Evolutionary conservation across 192 early-diverging fungal genomes (phyloP), one percentile per base, ranked within the genome.

Genomic region (Entrophospora sp.): DNA sequence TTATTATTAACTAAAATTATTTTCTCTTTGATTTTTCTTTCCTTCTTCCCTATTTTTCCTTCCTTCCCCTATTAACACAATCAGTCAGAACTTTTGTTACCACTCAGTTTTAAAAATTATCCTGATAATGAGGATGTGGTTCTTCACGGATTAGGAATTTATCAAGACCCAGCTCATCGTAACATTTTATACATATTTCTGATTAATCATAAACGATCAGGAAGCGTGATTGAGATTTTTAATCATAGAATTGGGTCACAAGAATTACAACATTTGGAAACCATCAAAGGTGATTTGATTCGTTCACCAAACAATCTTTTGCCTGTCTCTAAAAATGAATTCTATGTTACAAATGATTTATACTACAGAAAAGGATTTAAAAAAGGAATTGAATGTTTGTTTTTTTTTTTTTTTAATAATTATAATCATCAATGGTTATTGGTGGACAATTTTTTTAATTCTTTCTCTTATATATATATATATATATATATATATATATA

Each of bases 261-360:
- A 22, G 67, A 60, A 22, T 67, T 83, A 2, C 58, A 68, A 48
- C 75, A 80, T 48, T 67, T 75, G 28, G 71, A 79, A 37, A 85
- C 83, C 1, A 71, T 83, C 8, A 70, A 71, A 35, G 79, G 80
- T 24, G 75, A 77, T 0, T 69, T 85, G 6, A 75, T 85, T 8
- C 51, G 37, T 25, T 73, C 77, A 8, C 81, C 83, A 0, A 85
- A 85, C 40, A 79, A 85, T 46, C 78, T 85, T 37, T 73, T 81
- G 10, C 79, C 83, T 16, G 66, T 70, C 2, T 81, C 81, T 2
- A 72, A 68, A 13, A 64, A 69, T 38, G 73, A 77, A 14, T 85
- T 85, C 49, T 85, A 83, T 65, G 81, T 79, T 9, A 79, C 81
- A 13, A 85, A 85, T 62, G 83, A 85, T 32, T 49, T 80, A 32